Conservation (phyloP, 208 protist species). For the Trichomonas vaginalis region DNA sequence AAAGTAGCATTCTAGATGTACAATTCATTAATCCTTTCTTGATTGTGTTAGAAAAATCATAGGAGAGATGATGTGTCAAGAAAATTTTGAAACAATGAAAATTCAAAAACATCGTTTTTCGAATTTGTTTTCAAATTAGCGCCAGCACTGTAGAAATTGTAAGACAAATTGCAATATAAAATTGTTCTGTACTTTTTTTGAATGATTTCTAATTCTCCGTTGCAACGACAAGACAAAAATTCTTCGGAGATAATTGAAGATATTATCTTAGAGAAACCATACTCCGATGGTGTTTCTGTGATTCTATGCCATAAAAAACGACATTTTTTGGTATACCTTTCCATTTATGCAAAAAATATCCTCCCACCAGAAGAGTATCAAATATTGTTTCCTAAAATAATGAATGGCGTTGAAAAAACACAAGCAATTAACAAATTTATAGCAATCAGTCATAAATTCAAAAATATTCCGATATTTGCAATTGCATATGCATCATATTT, state of each 20-base stretch:
- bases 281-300: neutral
- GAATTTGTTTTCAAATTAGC: too few relatives aligned
- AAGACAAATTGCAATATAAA: too few relatives aligned
- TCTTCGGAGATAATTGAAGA: neutral
- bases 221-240: neutral
- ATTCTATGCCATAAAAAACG: neutral
- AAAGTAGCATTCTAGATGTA: too few relatives aligned
- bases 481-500: neutral
- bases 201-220: neutral
- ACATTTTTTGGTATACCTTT: neutral
- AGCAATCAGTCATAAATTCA: neutral
- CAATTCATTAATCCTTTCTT: too few relatives aligned
- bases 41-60: too few relatives aligned
- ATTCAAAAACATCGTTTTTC: too few relatives aligned
- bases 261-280: neutral
- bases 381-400: neutral
- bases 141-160: too few relatives aligned
- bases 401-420: neutral
- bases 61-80: too few relatives aligned
- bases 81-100: too few relatives aligned
- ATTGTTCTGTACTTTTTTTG: too few relatives aligned
- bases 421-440: neutral
- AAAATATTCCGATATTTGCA: neutral
- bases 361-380: neutral
- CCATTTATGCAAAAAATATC: neutral